phyloP scores from a whole-genome alignment of 2,329 filamentous ascomycete species.

The Talaromyces atroroseus region DNA sequence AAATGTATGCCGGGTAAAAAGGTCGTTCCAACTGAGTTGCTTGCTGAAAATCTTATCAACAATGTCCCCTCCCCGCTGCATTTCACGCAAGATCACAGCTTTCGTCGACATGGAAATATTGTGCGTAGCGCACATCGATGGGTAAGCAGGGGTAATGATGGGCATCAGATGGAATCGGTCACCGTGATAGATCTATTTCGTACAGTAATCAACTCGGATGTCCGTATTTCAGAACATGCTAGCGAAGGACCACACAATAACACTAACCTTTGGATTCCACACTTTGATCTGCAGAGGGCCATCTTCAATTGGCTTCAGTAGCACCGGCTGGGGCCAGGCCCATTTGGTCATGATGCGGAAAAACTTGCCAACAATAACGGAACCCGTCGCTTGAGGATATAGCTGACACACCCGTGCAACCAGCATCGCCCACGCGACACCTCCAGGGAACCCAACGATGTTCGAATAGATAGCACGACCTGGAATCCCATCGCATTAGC shows the following conservation, averaged over 20 bases:
- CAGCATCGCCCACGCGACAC: constrained; percentile 97
- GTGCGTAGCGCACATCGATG: constrained; percentile 95
- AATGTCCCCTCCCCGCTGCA: constrained; percentile 70
- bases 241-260: neutral
- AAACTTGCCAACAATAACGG: constrained; percentile 87
- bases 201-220: neutral
- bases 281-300: constrained; percentile 75
- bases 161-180: constrained; percentile 92
- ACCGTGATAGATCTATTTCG: constrained; percentile 64
- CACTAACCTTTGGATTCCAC: constrained; percentile 84
- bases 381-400: constrained; percentile 85
- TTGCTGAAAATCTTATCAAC: constrained; percentile 73
- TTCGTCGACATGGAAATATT: constrained; percentile 86
- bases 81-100: constrained; percentile 74
- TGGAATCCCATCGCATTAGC: constrained; percentile 18
- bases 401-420: constrained; percentile 93
- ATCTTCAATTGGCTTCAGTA: constrained; percentile 81
- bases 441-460: constrained; percentile 92
- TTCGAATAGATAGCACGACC: constrained; percentile 88
- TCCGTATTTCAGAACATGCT: neutral
- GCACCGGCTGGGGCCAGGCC: constrained; percentile 90
- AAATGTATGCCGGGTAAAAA: constrained; percentile 87
- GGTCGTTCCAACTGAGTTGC: constrained; percentile 73
- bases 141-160: constrained; percentile 95
- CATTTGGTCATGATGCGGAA: constrained; percentile 87